Evolutionary conservation across 306 rosid species (phyloP), one percentile per base, ranked within the genome.

Genomic region (Prunus mira): DNA sequence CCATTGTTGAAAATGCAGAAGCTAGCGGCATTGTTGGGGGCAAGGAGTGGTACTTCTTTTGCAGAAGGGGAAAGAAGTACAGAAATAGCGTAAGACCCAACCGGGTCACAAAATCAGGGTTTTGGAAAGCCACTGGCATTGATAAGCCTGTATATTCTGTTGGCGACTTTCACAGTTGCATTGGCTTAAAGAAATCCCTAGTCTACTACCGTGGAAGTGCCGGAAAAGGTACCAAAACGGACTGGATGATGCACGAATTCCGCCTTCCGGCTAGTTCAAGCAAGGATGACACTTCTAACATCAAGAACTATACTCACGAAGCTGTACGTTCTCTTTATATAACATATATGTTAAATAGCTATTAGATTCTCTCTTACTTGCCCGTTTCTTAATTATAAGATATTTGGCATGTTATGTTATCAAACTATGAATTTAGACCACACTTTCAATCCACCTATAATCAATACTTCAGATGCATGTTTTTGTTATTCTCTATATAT

Each of bases 91-190:
- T 75, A 49, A 83, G 87, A 56, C 87, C 87, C 6, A 83, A 83
- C 61, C 65, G 87, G 18, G 87, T 83, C n/a, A 79, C 87, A 0
- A 73, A 68, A 14, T 79, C 79, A 12, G 87, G 87, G 14, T 83
- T 83, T 67, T 83, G 87, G 87, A 83, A 83, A 64, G 87, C 87
- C 1, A 83, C 87, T 0, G 87, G 87, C 34, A 83, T 83, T 8
- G 87, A 84, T 70, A 80, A 73, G 32, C 69, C 82, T 1, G 79
- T 84, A 9, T 68, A 84, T 69, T 77, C 80, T 4, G 69, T 46
- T 2, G 77, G 69, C 5, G 77, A 74, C 25, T 17, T 25, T 27
- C 69, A 27, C n/a, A 74, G 19, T 28, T 74, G 77, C 60, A 74
- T 74, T 74, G 77, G 77, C 47, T 61, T 74, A 14, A 74, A 74